Base-by-base conservation (phyloP, 306 rosid genomes). In the Begonia peltatifolia region DNA sequence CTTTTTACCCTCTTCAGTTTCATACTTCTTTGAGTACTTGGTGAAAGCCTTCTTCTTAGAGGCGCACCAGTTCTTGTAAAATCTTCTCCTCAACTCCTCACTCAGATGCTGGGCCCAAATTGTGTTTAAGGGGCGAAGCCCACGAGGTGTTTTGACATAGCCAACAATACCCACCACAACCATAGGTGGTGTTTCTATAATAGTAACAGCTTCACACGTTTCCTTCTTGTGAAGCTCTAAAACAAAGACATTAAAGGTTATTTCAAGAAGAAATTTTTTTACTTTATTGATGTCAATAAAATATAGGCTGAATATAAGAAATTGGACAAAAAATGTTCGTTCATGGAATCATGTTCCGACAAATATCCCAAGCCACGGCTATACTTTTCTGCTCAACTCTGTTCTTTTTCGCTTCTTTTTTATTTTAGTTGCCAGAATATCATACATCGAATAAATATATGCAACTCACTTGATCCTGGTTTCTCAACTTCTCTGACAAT, bases 101-200 rank as follows among this genome's bases (percentile, higher is more conserved):
- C 80, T 84, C 18, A 81, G 69, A 72, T 84, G 87, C 71, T 79
- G 90, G 25, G 95, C 95, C 94, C 95, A 84, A 48, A 84, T 71
- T 13, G 87, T 81, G 42, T 61, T 77, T 58, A 84, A 47, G 0
- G 82, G 60, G 47, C 90, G 87, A 7, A 84, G 80, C 7, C 95
- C 95, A 0, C 79, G 77, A 5, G 87, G 70, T 1, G 87, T 84
- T 59, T 73, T 79, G 14, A 82, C 71, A 62, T 82, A 82, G 16
- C 95, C 95, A 49, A 82, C 93, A 46, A 82, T 78, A 6, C 95
- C 95, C 60, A 86, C 76, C 15, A 86, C 63, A 20, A 86, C 68
- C 67, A 86, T 17, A 0, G 93, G 93, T 48, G 95, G 95, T 3
- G 95, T 77, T 66, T 82, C 95, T 46, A 86, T 68, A 46, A 86